These are phyloP conservation scores for Eragrostis nindensis DNA, from an alignment of 176 grass and related monocot genomes.

Conservation along the genomic window DNA sequence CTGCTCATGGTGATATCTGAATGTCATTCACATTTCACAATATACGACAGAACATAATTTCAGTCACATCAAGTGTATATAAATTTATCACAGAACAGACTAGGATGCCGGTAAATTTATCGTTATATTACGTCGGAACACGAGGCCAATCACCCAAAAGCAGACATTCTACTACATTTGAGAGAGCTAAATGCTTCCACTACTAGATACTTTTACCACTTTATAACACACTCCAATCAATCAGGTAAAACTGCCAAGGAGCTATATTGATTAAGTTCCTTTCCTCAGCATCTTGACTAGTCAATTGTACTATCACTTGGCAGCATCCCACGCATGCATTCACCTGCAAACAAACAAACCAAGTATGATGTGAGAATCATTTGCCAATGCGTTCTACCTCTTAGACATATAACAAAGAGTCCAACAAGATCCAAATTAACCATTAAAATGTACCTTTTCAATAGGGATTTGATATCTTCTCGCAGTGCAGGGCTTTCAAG, in stretches of 20 bases:
- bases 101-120: neutral
- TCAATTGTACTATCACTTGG: neutral
- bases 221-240: neutral
- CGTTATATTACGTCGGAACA: neutral
- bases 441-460: constrained; percentile 51
- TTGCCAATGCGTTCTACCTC: constrained; percentile 13
- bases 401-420: neutral
- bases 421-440: neutral
- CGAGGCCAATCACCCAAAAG: neutral
- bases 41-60: neutral
- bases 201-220: neutral
- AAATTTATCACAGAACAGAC: neutral
- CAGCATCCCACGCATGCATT: neutral
- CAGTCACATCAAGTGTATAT: neutral
- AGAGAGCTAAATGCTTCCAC: neutral
- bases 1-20: neutral
- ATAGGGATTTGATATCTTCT: constrained; percentile 58
- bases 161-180: neutral
- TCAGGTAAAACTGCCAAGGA: neutral
- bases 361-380: neutral
- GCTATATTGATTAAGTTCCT: constrained; percentile 16
- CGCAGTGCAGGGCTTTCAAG: constrained; percentile 54
- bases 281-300: neutral
- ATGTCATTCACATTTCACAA: neutral
- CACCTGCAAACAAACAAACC: constrained; percentile 32